Base-by-base conservation (phyloP, 352 stramenopile species). In the Paralagenidium karlingii region DNA sequence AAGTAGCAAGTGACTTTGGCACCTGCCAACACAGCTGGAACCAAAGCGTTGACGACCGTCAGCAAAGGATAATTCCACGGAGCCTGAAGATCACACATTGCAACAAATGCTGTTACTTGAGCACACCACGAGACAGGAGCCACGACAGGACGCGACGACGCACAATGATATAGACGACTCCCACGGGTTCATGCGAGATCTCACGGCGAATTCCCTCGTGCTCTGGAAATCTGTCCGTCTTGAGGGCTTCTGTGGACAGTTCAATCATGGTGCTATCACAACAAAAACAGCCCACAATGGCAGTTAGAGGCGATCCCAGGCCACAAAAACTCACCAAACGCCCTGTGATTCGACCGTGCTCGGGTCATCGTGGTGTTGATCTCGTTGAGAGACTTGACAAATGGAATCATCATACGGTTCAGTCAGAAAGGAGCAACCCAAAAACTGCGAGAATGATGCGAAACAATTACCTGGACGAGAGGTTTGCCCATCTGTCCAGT, bases 11-110 rank as follows among this genome's bases (percentile, higher is more conserved):
- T 19, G 27, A 28, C 10, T 5, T 8, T 22, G 38, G 43, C 33
- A 63, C 54, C 69, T 1, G 74, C 74, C 2, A 91, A 55, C 20
- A 91, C 57, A n/a, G 77, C 73, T 3, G 79, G 79, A 34, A 89
- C 81, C 43, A 89, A 75, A 16, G 65, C 81, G 50, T 92, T 92
- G 40, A 88, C 74, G 8, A 69, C 70, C n/a, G 76, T 92, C 63
- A 92, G 82, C 26, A 89, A 53, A 30, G 76, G 75, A 51, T 88
- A 92, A 60, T 91, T 91, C 71, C 74, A 91, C 5, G 78, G 71
- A 29, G 74, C 71, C 56, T 81, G 37, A 9, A 44, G 15, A 44
- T 3, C 5, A 13, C 19, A 7, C n/a, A n/a, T n/a, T n/a, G n/a
- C n/a, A n/a, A n/a, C n/a, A n/a, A n/a, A n/a, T n/a, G n/a, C n/a